Evolutionary conservation across 139 green algal genomes (phyloP), one percentile per base, ranked within the genome.

Genomic region (Nannochloris sp.): DNA sequence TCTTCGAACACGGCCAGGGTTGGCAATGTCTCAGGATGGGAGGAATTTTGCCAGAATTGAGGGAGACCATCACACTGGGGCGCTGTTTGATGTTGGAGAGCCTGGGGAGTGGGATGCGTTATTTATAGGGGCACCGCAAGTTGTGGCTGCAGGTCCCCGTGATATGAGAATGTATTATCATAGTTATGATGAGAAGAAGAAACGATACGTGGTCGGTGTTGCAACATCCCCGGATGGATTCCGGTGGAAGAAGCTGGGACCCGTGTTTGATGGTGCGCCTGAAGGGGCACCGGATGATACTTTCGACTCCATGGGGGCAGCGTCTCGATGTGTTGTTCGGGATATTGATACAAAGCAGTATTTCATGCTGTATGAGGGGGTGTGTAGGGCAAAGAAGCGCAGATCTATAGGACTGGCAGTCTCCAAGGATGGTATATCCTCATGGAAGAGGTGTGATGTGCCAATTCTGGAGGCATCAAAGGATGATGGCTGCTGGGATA

Each of bases 1-100:
- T 11, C 56, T 90, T 68, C 79, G 84, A 45, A 80, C 76, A 65
- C 83, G 89, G 20, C 77, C 83, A 2, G 91, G 91, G 0, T 78
- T 97, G 26, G 89, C 85, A 26, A 89, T 95, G 77, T 87, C 73
- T 62, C 87, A 96, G 78, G 89, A 98, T 63, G 92, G 87, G 2
- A 71, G 77, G 44, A 95, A 97, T 78, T 98, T 87, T 85, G 92
- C 92, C 6, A 77, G 92, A 43, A 95, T 98, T 40, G 92, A 98
- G 78, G 89, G 77, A 5, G 88, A 97, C 70, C 90, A 97, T 83
- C 91, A 97, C 85, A 92, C 85, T 5, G 83, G 81, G 2, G 84
- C 71, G 0, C 33, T 94, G 9, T 89, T 97, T 68, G 90, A 96
- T 59, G 85, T 88, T 20, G 92, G 89, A 2, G 60, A 76, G 4